phyloP scores from a whole-genome alignment of 805 yeast genomes.

The Candida sakaeoensis region DNA sequence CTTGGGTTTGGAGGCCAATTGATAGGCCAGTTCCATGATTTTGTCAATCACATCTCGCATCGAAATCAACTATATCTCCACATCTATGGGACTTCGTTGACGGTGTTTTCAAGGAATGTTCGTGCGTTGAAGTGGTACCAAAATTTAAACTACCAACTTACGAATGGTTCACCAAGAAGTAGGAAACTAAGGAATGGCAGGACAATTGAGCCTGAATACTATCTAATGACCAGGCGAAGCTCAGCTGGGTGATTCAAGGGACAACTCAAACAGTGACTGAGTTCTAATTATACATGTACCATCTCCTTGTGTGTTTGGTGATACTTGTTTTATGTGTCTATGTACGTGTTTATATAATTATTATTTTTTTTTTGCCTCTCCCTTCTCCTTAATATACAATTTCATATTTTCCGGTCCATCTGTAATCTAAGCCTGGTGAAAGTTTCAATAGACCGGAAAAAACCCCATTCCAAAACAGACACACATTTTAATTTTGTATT shows the following conservation, averaged over 20 bases:
- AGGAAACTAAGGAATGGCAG: slow-evolving; percentile 37
- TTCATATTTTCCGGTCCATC: too few species aligned
- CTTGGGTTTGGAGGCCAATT: slow-evolving; percentile 36
- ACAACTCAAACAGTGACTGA: too few species aligned
- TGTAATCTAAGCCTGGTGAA: slow-evolving; percentile 2
- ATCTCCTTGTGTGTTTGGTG: too few species aligned
- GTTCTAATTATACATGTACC: too few species aligned
- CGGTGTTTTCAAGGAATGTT: slow-evolving; percentile 48
- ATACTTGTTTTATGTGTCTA: too few species aligned
- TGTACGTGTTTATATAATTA: not conserved
- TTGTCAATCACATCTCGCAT: slow-evolving; percentile 33
- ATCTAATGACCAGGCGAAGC: slow-evolving; percentile 6
- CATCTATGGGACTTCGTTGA: slow-evolving; percentile 34
- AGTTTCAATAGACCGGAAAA: not conserved
- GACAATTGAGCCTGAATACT: slow-evolving; percentile 41
- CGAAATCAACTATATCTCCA: slow-evolving; percentile 3
- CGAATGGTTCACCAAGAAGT: slow-evolving; percentile 45
- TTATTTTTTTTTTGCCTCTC: not conserved
- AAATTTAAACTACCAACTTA: slow-evolving; percentile 32
- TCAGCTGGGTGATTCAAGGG: not conserved
- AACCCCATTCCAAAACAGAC: not conserved
- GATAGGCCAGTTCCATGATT: slow-evolving; percentile 31
- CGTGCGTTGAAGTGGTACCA: slow-evolving; percentile 44
- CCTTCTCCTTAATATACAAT: too few species aligned
- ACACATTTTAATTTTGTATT: not conserved